phyloP scores from a whole-genome alignment of 257 asterid species.

The Jacaranda copaia region DNA sequence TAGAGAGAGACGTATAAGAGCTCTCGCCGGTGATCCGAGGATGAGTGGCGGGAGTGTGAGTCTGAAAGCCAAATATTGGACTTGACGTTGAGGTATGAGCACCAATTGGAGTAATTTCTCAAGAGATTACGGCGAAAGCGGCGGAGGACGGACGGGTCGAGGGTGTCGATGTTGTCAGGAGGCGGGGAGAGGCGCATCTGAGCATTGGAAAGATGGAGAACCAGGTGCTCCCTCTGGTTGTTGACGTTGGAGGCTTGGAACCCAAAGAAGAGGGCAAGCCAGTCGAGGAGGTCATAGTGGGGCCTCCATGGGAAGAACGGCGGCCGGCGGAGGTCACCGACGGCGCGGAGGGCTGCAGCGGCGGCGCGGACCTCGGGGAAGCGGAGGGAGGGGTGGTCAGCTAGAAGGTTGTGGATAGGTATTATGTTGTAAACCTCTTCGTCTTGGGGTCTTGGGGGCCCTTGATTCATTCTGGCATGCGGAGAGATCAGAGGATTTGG shows the following conservation, averaged over 20 bases:
- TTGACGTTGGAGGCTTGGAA: conserved; percentile 81
- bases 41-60: conserved; percentile 54
- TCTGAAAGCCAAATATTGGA: conserved; percentile 85
- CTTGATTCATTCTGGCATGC: conserved; percentile 66
- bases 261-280: conserved; percentile 90
- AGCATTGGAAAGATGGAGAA: conserved; percentile 85
- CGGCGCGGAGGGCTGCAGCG: conserved; percentile 76
- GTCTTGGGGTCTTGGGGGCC: conserved; percentile 43
- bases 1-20: conserved; percentile 84
- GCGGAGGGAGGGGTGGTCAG: conserved; percentile 96
- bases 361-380: conserved; percentile 97
- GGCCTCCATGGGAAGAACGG: conserved; percentile 77
- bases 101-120: conserved; percentile 82
- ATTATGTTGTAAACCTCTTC: conserved; percentile 68
- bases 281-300: conserved; percentile 84
- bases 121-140: conserved; percentile 76
- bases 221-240: conserved; percentile 91
- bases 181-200: conserved; percentile 98
- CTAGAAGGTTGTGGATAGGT: conserved; percentile 85
- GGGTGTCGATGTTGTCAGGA: conserved; percentile 87
- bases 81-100: conserved; percentile 78
- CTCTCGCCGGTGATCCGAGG: conserved; percentile 81
- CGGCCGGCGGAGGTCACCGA: conserved; percentile 88
- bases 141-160: conserved; percentile 84
- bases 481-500: conserved; percentile 49